These are phyloP conservation scores for Neurospora discreta DNA, from an alignment of 495 filamentous ascomycete genomes.

Conservation along the genomic window DNA sequence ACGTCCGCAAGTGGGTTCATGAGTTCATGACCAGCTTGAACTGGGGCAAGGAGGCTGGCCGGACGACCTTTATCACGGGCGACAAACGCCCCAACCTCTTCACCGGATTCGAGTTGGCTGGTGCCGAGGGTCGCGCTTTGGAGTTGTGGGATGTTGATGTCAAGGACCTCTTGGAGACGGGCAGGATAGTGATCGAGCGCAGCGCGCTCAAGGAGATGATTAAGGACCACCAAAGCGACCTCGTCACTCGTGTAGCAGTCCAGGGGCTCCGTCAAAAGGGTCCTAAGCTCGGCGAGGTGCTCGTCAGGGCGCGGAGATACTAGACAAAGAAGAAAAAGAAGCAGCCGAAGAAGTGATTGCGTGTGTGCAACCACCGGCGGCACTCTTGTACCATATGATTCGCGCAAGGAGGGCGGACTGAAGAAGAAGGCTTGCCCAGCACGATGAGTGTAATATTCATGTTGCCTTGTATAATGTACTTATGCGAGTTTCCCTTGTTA, in stretches of 20 bases:
- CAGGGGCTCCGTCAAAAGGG: conserved; percentile 13
- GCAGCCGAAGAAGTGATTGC: background rate
- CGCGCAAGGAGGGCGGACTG: background rate
- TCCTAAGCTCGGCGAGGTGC: conserved; percentile 11
- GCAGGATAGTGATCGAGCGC: conserved; percentile 78
- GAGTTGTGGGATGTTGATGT: conserved; percentile 73
- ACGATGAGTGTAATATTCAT: background rate
- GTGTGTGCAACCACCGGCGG: background rate
- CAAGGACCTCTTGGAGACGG: conserved; percentile 80
- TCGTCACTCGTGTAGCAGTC: conserved; percentile 33
- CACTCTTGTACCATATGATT: background rate
- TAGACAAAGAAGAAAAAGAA: background rate
- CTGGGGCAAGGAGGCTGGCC: conserved; percentile 59
- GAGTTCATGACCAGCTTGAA: conserved; percentile 56
- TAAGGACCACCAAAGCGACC: conserved; percentile 62
- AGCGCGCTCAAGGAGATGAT: conserved; percentile 66
- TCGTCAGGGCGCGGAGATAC: conserved; percentile 1
- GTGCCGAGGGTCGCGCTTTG: conserved; percentile 56
- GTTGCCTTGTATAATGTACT: background rate
- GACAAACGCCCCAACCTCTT: conserved; percentile 42
- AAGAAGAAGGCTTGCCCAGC: background rate
- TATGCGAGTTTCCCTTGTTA: background rate
- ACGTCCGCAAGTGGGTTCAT: conserved; percentile 46
- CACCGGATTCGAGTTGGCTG: conserved; percentile 45
- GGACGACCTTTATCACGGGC: conserved; percentile 69